phyloP scores from a whole-genome alignment of 345 rosid genomes.

The Hirschfeldia incana region DNA sequence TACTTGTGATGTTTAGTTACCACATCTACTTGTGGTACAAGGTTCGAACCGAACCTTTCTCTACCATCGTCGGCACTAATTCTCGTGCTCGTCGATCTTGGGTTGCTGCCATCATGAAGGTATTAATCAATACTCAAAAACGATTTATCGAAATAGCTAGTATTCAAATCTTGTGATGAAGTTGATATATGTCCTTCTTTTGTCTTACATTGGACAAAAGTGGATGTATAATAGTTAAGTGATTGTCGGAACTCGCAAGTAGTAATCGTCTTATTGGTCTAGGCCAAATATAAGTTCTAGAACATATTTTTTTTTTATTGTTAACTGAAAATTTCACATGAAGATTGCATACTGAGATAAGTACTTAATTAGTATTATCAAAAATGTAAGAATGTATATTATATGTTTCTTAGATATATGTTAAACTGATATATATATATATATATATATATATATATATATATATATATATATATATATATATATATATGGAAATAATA shows the following conservation, averaged over 20 bases:
- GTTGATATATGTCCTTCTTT: neutral
- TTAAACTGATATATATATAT: too few relatives aligned
- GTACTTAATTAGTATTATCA: neutral
- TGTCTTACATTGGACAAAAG: neutral
- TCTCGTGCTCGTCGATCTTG: slow-evolving; percentile 62
- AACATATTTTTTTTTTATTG: neutral
- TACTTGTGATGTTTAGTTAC: slow-evolving; percentile 50
- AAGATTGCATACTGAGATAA: neutral
- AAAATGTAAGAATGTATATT: neutral
- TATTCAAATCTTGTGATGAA: neutral
- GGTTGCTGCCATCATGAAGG: slow-evolving; percentile 89
- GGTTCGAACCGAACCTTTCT: slow-evolving; percentile 67
- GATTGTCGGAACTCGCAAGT: neutral
- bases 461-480: too few relatives aligned
- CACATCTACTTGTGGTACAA: slow-evolving; percentile 73
- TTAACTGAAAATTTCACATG: neutral
- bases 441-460: too few relatives aligned
- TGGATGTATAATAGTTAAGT: neutral
- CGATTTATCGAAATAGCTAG: neutral
- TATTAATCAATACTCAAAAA: slow-evolving; percentile 14
- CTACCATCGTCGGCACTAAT: slow-evolving; percentile 79
- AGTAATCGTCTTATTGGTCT: neutral
- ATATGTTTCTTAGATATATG: too few relatives aligned
- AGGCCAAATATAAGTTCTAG: neutral
- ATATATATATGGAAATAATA: too few relatives aligned